Evolutionary conservation across 257 asterid species (phyloP).

Genomic region (Forsythia suspensa): DNA sequence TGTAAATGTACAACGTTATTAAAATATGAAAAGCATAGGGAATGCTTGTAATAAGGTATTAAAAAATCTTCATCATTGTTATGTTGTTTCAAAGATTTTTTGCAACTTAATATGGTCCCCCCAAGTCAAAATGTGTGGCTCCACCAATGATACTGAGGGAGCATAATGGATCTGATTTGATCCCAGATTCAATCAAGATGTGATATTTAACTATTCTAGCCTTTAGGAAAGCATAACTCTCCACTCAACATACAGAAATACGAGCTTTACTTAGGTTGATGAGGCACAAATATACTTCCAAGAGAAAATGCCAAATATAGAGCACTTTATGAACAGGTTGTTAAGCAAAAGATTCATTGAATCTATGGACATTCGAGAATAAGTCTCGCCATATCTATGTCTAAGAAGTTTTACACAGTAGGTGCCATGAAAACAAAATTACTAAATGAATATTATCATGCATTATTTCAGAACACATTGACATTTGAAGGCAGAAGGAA

Average conservation of each 20-base stretch:
- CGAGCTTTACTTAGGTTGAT: background rate
- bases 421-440: background rate
- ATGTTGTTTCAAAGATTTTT: no score
- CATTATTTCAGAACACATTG: background rate
- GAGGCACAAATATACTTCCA: background rate
- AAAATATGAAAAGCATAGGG: no score
- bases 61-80: no score
- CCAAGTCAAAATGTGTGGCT: no score
- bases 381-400: background rate
- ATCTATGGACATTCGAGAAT: background rate
- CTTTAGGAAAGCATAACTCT: background rate
- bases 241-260: background rate
- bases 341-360: background rate
- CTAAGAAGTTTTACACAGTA: background rate
- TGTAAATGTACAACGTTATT: no score
- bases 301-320: background rate
- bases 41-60: no score
- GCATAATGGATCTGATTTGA: background rate
- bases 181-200: background rate
- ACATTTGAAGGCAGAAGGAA: background rate
- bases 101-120: no score
- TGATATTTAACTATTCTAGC: background rate
- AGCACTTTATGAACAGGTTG: background rate
- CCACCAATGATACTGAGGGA: background rate
- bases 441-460: background rate